Evolutionary conservation across 169 alveolate genomes (phyloP), one percentile per base, ranked within the genome.

Genomic region (Prorocentrum cordatum): DNA sequence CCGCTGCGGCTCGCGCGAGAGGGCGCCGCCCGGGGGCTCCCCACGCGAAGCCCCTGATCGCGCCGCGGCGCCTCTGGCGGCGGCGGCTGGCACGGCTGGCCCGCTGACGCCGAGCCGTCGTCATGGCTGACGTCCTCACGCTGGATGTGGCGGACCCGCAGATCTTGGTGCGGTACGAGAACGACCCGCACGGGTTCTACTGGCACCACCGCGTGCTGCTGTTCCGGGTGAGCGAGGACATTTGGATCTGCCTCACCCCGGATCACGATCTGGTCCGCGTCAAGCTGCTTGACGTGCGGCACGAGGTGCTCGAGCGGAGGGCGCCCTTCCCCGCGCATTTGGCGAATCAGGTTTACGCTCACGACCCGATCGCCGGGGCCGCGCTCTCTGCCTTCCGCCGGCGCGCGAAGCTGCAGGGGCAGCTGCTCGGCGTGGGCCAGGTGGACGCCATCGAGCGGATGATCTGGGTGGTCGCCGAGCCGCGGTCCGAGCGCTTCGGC

Each of bases 191-290:
- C 31, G 71, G 85, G 1, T 73, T 47, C 36, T 22, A 14, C n/a
- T 47, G 71, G 71, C 85, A 73, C n/a, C 85, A 73, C 26, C 70
- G 85, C 2, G n/a, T 73, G 10, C 26, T 73, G 26, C 67, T 73
- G 18, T n/a, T n/a, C 27, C 20, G 71, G 7, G 27, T 73, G 0
- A 58, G 14, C 22, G 71, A 38, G 0, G 42, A 26, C n/a, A 10
- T 5, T 0, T 50, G 85, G 85, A 1, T 73, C 10, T 16, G 50
- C 7, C 29, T 42, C 20, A 50, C 71, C 27, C 85, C 85, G 0
- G 85, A 73, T 24, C 24, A 7, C 16, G 85, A 73, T 6, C 16
- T 50, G 6, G 35, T 4, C 9, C 7, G 26, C 2, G 71, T 31
- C 35, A 58, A 73, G 7, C 26, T 73, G 71, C 3, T 16, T 1